These are phyloP conservation scores for Serendipita indica DNA, from an alignment of 768 basidiomycete genomes.

Conservation along the genomic window DNA sequence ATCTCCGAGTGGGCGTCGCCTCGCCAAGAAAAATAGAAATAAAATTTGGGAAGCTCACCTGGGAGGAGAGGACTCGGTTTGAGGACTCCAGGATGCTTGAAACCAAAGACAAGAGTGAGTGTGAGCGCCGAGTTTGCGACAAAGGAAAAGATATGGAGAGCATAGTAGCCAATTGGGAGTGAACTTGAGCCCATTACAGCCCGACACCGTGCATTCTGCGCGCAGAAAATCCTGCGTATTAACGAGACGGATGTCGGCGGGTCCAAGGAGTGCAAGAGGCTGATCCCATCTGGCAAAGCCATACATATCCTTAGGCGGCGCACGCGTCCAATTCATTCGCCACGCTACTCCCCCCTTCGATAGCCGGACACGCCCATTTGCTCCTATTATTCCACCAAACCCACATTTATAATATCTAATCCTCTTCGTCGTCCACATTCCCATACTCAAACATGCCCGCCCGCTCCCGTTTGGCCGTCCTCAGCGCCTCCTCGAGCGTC, in stretches of 20 bases:
- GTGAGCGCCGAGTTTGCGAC: neutral
- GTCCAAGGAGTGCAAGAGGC: neutral
- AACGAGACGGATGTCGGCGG: too few species aligned
- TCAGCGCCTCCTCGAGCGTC: slow-evolving; percentile 45
- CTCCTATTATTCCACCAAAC: neutral
- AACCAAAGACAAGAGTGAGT: neutral
- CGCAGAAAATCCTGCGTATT: too few species aligned
- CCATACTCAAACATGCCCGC: slow-evolving; percentile 83
- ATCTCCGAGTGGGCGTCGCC: neutral
- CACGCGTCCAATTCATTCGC: neutral
- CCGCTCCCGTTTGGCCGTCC: slow-evolving; percentile 56
- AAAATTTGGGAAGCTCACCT: too few species aligned
- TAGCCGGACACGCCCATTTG: neutral
- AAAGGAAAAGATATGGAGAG: slow-evolving; percentile 4
- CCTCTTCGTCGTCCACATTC: slow-evolving; percentile 41
- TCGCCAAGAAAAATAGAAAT: neutral
- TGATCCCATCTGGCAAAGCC: neutral
- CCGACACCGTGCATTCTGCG: neutral
- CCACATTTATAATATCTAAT: neutral
- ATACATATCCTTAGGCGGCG: neutral
- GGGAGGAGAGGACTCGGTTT: slow-evolving; percentile 4
- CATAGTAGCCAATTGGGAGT: slow-evolving; percentile 2
- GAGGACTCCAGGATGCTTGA: neutral
- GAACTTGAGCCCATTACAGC: neutral
- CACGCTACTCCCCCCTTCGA: neutral